Conservation (phyloP, 2,329 filamentous ascomycete genomes). For the Curvularia verruculosa region DNA sequence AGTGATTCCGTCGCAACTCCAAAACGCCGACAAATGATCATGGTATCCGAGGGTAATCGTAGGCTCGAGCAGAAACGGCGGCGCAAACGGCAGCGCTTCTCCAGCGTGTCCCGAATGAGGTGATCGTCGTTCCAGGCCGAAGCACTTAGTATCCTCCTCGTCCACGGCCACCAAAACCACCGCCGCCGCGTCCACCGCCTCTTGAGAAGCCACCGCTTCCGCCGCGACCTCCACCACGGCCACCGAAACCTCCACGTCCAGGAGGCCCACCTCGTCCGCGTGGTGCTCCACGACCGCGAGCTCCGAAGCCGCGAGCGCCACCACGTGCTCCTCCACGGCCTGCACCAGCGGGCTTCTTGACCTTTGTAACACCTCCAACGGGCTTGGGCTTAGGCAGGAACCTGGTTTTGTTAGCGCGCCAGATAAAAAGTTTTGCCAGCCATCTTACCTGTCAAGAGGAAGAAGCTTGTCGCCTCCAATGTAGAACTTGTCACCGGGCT, state of each 20-base stretch:
- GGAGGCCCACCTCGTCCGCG: constrained; percentile 55
- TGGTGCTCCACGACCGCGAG: constrained; percentile 57
- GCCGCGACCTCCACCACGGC: constrained; percentile 16
- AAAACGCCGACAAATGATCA: constrained; percentile 44
- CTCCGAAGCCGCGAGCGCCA: constrained; percentile 35
- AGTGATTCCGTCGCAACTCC: constrained; percentile 35
- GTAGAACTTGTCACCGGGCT: constrained; percentile 95
- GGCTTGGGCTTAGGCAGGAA: constrained; percentile 95
- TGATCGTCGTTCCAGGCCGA: constrained; percentile 13
- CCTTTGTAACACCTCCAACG: constrained; percentile 69
- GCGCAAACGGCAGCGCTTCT: constrained; percentile 24
- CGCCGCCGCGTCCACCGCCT: constrained; percentile 47
- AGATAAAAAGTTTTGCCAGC: background rate
- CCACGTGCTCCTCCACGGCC: constrained; percentile 60
- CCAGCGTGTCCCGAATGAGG: constrained; percentile 12
- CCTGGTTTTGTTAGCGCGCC: constrained; percentile 48
- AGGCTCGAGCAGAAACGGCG: constrained; percentile 25
- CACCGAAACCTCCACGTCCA: constrained; percentile 49
- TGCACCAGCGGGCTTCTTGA: constrained; percentile 71
- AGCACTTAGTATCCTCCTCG: constrained; percentile 41
- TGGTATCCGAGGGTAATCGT: constrained; percentile 42
- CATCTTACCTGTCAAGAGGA: constrained; percentile 76
- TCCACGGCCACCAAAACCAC: constrained; percentile 54
- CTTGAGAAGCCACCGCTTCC: constrained; percentile 40
- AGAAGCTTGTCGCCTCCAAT: constrained; percentile 94